Percentiles rank a stretch among this genome's conserved stretches.
phyloP scores from a whole-genome alignment of 176 grass and related monocot genomes.

The Zoysia japonica region DNA sequence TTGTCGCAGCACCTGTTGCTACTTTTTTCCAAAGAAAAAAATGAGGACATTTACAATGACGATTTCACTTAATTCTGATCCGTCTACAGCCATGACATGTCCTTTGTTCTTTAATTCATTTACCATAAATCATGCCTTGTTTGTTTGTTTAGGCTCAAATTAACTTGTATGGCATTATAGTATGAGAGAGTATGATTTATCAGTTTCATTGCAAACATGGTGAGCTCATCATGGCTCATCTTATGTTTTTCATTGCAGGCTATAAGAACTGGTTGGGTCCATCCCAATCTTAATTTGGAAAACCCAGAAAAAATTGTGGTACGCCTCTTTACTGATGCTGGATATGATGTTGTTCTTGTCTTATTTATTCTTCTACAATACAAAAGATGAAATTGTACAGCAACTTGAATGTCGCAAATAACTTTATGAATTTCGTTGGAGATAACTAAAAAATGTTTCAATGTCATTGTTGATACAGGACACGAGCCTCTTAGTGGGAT shows the following conservation, averaged over 20 bases:
- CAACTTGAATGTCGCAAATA: neutral
- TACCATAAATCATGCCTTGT: neutral
- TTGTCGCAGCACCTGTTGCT: neutral
- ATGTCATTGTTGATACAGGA: constrained; percentile 61
- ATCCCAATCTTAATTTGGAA: constrained; percentile 98
- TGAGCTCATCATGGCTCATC: constrained; percentile 2
- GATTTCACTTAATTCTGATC: constrained; percentile 8
- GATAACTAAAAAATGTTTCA: neutral
- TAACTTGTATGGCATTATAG: neutral
- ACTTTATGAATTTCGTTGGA: neutral
- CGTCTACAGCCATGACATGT: constrained; percentile 4
- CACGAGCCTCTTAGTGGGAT: constrained; percentile 60
- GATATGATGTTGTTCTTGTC: neutral
- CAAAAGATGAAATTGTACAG: constrained; percentile 7
- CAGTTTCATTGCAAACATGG: neutral
- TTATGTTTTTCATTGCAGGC: constrained; percentile 66
- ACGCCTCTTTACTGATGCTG: constrained; percentile 31
- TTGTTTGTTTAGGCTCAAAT: neutral
- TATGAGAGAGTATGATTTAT: neutral
- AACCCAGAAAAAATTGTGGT: constrained; percentile 91
- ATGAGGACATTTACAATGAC: neutral
- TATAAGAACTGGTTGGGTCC: constrained; percentile 96
- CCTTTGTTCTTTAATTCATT: neutral
- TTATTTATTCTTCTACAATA: neutral
- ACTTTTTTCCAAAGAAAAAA: neutral